Evolutionary conservation across 805 yeast species (phyloP).

Genomic region (Metschnikowia gelsemii): DNA sequence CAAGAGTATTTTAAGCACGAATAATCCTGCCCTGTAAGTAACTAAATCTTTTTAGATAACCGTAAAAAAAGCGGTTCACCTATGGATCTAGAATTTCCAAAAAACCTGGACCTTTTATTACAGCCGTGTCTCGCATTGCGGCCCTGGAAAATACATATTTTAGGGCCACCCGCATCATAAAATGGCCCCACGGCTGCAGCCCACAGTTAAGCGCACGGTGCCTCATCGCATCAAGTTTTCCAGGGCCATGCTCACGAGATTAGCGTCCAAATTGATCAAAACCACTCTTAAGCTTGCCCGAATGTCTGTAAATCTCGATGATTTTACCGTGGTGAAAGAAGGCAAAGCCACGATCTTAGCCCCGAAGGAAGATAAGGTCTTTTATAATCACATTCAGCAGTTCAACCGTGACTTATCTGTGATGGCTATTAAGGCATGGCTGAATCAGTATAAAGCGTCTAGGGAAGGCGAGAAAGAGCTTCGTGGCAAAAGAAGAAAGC

Average conservation of each 20-base stretch:
- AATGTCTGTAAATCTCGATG: constrained; percentile 26
- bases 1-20: no score
- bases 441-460: constrained; percentile 52
- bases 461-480: constrained; percentile 28
- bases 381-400: constrained; percentile 95
- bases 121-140: no score
- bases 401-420: constrained; percentile 91
- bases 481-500: constrained; percentile 18
- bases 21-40: no score
- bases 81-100: no score
- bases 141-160: no score
- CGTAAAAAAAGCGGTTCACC: no score
- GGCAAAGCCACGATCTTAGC: constrained; percentile 83
- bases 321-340: constrained; percentile 50
- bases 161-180: not conserved
- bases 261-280: not conserved
- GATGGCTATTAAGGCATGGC: constrained; percentile 84
- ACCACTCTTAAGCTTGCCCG: constrained; percentile 4
- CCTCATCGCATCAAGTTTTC: constrained; percentile 7
- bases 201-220: not conserved
- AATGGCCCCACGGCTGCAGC: not conserved
- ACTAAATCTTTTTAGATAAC: no score
- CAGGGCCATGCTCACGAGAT: constrained; percentile 3
- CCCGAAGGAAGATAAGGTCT: constrained; percentile 80
- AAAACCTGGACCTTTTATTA: not conserved